These are phyloP conservation scores for Plantago elongata DNA, from an alignment of 257 asterid species.

Conservation along the genomic window DNA sequence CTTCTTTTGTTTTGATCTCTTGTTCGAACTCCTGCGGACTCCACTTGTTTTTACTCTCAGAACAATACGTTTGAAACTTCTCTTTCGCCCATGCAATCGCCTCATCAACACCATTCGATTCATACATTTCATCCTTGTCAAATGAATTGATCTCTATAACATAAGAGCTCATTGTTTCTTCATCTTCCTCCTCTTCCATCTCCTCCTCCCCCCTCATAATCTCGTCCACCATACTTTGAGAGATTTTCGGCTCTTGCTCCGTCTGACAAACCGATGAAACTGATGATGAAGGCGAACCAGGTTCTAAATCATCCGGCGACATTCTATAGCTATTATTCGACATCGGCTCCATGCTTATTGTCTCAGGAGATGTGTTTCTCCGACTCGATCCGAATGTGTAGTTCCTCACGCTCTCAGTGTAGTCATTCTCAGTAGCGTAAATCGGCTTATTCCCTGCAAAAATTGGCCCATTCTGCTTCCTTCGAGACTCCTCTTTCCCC, in stretches of 20 bases:
- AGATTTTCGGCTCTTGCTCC: conserved; percentile 25
- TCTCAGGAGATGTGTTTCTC: conserved; percentile 65
- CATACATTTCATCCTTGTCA: conserved; percentile 41
- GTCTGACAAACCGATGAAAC: conserved; percentile 49
- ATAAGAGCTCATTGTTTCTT: conserved; percentile 64
- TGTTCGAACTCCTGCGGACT: conserved; percentile 25
- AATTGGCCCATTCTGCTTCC: conserved; percentile 27
- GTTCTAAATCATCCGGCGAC: conserved; percentile 43
- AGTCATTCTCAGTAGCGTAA: conserved; percentile 24
- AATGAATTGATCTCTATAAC: conserved; percentile 63
- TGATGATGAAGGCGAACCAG: conserved; percentile 46
- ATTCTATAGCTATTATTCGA: conserved; percentile 40
- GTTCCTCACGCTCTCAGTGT: conserved; percentile 28
- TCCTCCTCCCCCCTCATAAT: conserved; percentile 20
- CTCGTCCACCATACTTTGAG: conserved; percentile 22
- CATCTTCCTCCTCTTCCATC: conserved; percentile 35
- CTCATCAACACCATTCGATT: conserved; percentile 67
- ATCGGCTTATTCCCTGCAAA: conserved; percentile 28
- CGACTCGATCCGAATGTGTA: conserved; percentile 36
- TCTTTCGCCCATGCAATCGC: conserved; percentile 87
- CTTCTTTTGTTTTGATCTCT: conserved; percentile 29
- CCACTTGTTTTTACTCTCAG: conserved; percentile 25
- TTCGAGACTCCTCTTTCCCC: conserved; percentile 28
- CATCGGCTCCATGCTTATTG: conserved; percentile 42
- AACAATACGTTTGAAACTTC: conserved; percentile 45